A percentile compares a stretch with the other conserved stretches of the same genome.
phyloP scores from a whole-genome alignment of 352 stramenopile genomes.

The Elongisporangium undulatum region DNA sequence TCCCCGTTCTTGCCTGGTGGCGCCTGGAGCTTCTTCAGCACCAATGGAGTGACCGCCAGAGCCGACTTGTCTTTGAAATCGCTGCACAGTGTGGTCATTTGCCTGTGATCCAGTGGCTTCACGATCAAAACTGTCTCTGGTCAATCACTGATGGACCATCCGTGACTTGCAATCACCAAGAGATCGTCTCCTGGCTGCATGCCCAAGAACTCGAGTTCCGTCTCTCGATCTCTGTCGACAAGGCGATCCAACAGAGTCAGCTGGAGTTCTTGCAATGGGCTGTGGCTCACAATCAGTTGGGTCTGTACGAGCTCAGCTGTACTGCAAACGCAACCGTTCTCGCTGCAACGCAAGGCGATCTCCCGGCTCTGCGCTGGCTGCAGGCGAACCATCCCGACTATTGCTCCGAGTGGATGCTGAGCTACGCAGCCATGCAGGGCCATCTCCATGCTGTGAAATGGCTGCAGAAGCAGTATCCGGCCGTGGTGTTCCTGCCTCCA shows the following conservation, averaged over 20 bases:
- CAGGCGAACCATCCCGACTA: not conserved
- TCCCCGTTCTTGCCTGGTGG: not conserved
- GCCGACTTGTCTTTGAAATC: not conserved
- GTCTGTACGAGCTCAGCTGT: not conserved
- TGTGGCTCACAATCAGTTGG: no score
- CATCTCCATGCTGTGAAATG: constrained; percentile 26
- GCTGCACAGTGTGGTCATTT: not conserved
- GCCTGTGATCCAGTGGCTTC: not conserved
- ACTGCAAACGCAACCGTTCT: not conserved
- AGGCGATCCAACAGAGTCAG: not conserved
- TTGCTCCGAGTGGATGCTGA: not conserved
- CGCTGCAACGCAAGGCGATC: not conserved
- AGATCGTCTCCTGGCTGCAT: not conserved
- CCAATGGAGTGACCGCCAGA: not conserved
- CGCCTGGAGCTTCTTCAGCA: not conserved
- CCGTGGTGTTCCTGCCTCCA: not conserved
- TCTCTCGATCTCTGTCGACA: not conserved
- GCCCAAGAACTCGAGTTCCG: not conserved
- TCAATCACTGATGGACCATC: no score
- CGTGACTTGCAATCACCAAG: not conserved
- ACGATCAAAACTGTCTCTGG: not conserved
- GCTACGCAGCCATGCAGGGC: not conserved
- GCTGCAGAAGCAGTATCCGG: constrained; percentile 23
- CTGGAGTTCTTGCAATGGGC: not conserved
- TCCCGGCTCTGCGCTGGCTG: not conserved